Base-by-base conservation (phyloP, 805 yeast species). In the Saturnispora hagleri region DNA sequence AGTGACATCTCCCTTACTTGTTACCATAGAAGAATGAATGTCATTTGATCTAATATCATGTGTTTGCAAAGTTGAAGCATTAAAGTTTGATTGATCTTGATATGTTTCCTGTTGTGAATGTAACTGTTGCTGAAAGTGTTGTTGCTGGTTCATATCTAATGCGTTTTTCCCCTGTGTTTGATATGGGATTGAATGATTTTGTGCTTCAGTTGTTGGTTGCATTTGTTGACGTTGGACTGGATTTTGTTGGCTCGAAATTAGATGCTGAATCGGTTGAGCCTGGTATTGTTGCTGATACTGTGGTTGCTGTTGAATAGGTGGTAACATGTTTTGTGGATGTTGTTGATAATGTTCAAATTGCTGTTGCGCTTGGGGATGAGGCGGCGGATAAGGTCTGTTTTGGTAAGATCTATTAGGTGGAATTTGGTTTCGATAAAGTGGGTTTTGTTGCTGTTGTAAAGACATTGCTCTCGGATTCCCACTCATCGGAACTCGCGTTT, bases 401-500 rank as follows among this genome's bases (percentile, higher is more conserved):
- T 41, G 44, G n/a, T 22, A 27, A 13, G 40, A n/a, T 31, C 33
- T 33, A 22, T 3, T 10, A 17, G 20, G n/a, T 41, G 20, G 42
- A 18, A 17, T 8, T 12, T 18, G 42, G 4, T 18, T 38, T 3
- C 42, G 42, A 12, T 38, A 17, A 17, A 44, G 46, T 3, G 17
- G 26, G 6, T 12, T n/a, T 26, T 22, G 47, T 9, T 12, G 42
- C 24, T 48, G 52, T 26, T 48, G 24, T 12, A 62, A 50, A 5
- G 64, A 58, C 64, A 63, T 65, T 3, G 69, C 53, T 26, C 69
- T 56, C 35, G 66, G 64, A 43, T 61, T 55, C 47, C 49, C 35
- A 33, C 12, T 33, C 53, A 49, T 38, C 52, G 56, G 18, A 7
- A 27, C 22, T 43, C 57, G 42, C 2, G 55, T 34, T 48, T 61